Percentiles rank a stretch among this genome's conserved stretches.
Conservation (phyloP, 164 flowering plant species). For the Cinnamomum micranthum region DNA sequence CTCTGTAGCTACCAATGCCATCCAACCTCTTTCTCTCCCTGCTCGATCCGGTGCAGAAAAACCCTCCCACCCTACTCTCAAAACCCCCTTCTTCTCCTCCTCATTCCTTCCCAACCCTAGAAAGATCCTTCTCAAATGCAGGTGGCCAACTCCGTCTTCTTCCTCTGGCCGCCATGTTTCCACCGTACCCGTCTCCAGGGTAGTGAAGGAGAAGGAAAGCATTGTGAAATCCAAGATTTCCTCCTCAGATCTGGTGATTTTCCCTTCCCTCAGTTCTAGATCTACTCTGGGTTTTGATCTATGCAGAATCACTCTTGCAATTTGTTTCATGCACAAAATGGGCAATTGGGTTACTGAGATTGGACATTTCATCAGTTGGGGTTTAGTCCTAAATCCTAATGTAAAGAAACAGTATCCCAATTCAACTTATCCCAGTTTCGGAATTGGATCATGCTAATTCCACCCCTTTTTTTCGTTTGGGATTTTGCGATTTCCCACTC, state of each 20-base stretch:
- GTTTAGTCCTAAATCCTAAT: no score
- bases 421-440: no score
- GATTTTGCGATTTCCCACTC: not conserved
- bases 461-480: no score
- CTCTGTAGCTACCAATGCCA: not conserved
- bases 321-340: not conserved
- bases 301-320: not conserved
- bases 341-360: not conserved
- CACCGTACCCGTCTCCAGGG: constrained; percentile 54
- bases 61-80: constrained; percentile 6
- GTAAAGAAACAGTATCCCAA: not conserved
- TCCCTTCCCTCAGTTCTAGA: not conserved
- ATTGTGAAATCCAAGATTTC: constrained; percentile 26
- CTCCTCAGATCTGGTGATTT: constrained; percentile 8
- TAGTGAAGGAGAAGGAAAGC: constrained; percentile 46
- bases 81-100: constrained; percentile 22
- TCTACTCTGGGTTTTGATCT: not conserved
- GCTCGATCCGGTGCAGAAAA: constrained; percentile 33
- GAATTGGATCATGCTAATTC: no score
- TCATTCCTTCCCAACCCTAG: constrained; percentile 18
- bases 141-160: constrained; percentile 8
- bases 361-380: not conserved
- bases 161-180: constrained; percentile 33
- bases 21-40: not conserved
- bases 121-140: not conserved